Evolutionary conservation across 2,329 filamentous ascomycete species (phyloP).

Genomic region (Decorospora gaudefroyi): DNA sequence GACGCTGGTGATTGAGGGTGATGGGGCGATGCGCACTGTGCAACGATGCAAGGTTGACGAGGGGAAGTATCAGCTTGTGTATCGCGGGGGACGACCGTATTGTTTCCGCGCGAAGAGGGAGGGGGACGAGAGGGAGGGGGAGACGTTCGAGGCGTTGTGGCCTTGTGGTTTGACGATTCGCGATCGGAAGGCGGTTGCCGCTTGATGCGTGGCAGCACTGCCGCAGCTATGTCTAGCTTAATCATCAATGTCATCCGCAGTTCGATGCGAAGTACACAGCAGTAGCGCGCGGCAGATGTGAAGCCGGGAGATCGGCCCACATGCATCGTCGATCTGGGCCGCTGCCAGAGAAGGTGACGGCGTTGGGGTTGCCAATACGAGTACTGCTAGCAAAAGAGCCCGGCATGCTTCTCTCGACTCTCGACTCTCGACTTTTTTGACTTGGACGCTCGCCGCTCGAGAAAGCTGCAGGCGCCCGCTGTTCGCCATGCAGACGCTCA

Average conservation of each 20-base stretch:
- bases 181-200: slow-evolving; percentile 46
- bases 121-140: slow-evolving; percentile 8
- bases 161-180: slow-evolving; percentile 41
- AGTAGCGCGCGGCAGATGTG: too few relatives aligned
- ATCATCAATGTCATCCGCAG: neutral
- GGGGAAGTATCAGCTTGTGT: slow-evolving; percentile 28
- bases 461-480: slow-evolving; percentile 5
- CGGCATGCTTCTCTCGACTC: too few relatives aligned
- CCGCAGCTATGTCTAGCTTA: neutral
- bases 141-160: slow-evolving; percentile 32
- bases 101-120: slow-evolving; percentile 30
- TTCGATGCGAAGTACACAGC: too few relatives aligned
- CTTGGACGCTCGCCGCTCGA: too few relatives aligned
- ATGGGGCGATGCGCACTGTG: slow-evolving; percentile 28
- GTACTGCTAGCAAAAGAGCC: too few relatives aligned
- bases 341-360: too few relatives aligned
- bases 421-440: too few relatives aligned
- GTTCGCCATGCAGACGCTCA: slow-evolving; percentile 18
- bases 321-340: too few relatives aligned
- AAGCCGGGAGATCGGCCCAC: too few relatives aligned
- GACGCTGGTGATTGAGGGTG: slow-evolving; percentile 23
- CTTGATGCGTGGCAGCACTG: slow-evolving; percentile 34
- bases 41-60: slow-evolving; percentile 25
- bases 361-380: too few relatives aligned
- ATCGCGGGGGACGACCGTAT: slow-evolving; percentile 26